Base-by-base conservation (phyloP, 192 early-diverging fungal genomes). In the Coemansia sp. region DNA sequence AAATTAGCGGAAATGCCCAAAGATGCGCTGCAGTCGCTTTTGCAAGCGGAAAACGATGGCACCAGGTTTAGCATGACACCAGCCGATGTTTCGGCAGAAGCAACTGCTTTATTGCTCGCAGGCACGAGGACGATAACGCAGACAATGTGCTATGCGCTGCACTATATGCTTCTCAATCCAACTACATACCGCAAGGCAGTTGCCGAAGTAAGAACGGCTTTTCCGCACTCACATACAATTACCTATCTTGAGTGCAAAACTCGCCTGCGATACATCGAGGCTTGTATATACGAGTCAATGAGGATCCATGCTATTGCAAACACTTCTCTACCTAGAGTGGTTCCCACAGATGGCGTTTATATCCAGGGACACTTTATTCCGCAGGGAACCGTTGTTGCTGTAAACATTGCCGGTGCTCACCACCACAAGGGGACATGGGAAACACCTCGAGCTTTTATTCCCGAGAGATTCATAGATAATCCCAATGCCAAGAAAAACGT, bases 281-380 rank as follows among this genome's bases (percentile, higher is more conserved):
- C 75, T 0, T 77, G 77, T 22, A 18, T 83, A 32, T 64, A 68
- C 49, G 75, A 83, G 57, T 67, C 72, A 2, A 22, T 83, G 72
- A 72, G 75, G 4, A 34, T 83, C n/a, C 55, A 59, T 2, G 69
- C 81, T 36, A 66, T 74, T 11, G 68, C 75, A 5, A 66, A 66
- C 48, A 55, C 62, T 4, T 48, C 71, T 33, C 40, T 77, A 52
- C 75, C 69, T 7, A 63, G 75, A 8, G 55, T 63, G 14, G 52
- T 67, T 4, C 77, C 77, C 16, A 66, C 50, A 38, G 77, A 72
- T 32, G 77, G 77, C 14, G 40, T 70, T 11, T 10, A 28, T 2
- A 45, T 67, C 0, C 77, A 74, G 36, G 72, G 68, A 4, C 61
- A 79, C 38, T 73, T 28, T 51, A 61, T 79, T 10, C 77, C 71